Percentiles rank a stretch among this genome's conserved stretches.
Evolutionary conservation across 2,329 filamentous ascomycete species (phyloP).

Genomic region (Cadophora gregata): DNA sequence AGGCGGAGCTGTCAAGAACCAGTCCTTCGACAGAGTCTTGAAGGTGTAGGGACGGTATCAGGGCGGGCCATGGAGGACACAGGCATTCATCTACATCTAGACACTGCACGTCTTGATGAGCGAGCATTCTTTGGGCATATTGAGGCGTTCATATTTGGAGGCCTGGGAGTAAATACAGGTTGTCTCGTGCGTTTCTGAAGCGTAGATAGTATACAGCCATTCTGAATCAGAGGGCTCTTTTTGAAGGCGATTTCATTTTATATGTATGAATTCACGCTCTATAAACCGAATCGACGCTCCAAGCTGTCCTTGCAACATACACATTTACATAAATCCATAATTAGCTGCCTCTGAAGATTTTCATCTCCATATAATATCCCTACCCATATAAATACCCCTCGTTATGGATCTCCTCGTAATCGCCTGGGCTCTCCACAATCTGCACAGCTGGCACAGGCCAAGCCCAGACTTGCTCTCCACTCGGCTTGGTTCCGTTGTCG

Average conservation of each 20-base stretch:
- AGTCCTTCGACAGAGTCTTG: conserved; percentile 79
- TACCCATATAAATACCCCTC: conserved; percentile 16
- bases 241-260: not conserved
- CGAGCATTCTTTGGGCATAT: conserved; percentile 35
- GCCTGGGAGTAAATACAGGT: conserved; percentile 35
- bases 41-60: conserved; percentile 47
- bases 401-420: conserved; percentile 20
- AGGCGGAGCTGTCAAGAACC: conserved; percentile 76
- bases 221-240: conserved; percentile 14
- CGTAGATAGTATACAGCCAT: conserved; percentile 22
- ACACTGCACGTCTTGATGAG: conserved; percentile 34
- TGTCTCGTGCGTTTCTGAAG: conserved; percentile 31
- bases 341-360: not conserved
- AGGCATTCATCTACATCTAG: conserved; percentile 32
- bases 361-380: conserved; percentile 2
- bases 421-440: conserved; percentile 18
- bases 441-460: conserved; percentile 9
- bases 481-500: conserved; percentile 29
- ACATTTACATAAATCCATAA: not conserved
- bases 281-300: not conserved
- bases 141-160: conserved; percentile 37
- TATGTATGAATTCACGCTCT: not conserved
- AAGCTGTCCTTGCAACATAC: no score
- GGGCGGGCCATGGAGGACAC: conserved; percentile 23
- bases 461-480: not conserved